A percentile compares a stretch with the other conserved stretches of the same genome.
phyloP scores from a whole-genome alignment of 768 basidiomycete species.

The Tephrocybe sp. region DNA sequence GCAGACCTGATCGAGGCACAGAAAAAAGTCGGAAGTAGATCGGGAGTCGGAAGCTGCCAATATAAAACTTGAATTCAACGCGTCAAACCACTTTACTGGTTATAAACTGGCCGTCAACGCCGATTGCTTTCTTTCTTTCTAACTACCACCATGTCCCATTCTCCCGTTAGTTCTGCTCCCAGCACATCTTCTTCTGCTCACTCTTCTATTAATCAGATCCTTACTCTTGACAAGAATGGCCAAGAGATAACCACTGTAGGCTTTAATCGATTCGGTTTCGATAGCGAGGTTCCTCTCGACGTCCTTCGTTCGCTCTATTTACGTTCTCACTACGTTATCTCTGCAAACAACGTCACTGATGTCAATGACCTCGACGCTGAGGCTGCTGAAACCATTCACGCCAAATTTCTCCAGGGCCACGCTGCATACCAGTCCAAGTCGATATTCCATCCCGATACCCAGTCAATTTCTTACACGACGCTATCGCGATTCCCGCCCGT shows the following conservation, averaged over 20 bases:
- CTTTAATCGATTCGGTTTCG: slow-evolving; percentile 84
- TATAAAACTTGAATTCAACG: slow-evolving; percentile 1
- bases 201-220: slow-evolving; percentile 40
- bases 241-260: slow-evolving; percentile 78
- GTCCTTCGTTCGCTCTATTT: slow-evolving; percentile 86
- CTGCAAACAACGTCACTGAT: slow-evolving; percentile 31
- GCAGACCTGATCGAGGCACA: slow-evolving; percentile 7
- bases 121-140: slow-evolving; percentile 13
- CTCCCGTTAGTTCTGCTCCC: slow-evolving; percentile 21
- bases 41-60: slow-evolving; percentile 8
- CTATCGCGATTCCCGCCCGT: slow-evolving; percentile 93
- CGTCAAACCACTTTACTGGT: slow-evolving; percentile 9
- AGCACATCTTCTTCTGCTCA: slow-evolving; percentile 6
- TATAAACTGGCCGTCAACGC: slow-evolving; percentile 6
- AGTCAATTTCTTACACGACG: slow-evolving; percentile 89
- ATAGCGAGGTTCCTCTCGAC: slow-evolving; percentile 79
- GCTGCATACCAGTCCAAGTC: slow-evolving; percentile 76
- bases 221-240: slow-evolving; percentile 71
- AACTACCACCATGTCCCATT: slow-evolving; percentile 18
- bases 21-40: slow-evolving; percentile 13
- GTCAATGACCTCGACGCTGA: slow-evolving; percentile 35
- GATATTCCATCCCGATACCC: slow-evolving; percentile 75
- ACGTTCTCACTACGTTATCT: slow-evolving; percentile 69
- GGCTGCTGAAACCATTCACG: slow-evolving; percentile 43
- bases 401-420: slow-evolving; percentile 47